A percentile compares a stretch with the other conserved stretches of the same genome.
Conservation (phyloP, 2,329 filamentous ascomycete species). For the Fusarium albosuccineum region DNA sequence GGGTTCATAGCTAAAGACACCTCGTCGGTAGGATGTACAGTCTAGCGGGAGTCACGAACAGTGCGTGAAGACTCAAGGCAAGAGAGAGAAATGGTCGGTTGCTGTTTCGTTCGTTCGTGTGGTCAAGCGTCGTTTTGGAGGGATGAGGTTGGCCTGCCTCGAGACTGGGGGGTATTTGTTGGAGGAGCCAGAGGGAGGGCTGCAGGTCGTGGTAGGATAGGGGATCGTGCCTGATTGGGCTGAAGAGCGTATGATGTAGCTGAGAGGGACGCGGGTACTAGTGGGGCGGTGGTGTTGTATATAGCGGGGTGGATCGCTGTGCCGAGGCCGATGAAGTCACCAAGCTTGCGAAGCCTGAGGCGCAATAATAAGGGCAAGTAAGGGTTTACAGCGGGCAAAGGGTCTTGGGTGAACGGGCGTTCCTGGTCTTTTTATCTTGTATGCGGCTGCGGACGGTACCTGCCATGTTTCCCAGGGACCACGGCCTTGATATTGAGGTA, state of each 20-base stretch:
- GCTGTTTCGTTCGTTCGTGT: constrained; percentile 12
- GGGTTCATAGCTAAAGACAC: constrained; percentile 79
- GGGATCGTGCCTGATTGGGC: constrained; percentile 46
- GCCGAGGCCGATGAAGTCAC: constrained; percentile 31
- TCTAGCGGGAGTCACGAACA: constrained; percentile 7
- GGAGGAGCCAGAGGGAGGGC: constrained; percentile 37
- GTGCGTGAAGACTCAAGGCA: constrained; percentile 5
- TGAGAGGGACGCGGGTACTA: constrained; percentile 31
- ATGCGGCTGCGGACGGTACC: background rate
- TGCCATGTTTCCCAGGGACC: background rate
- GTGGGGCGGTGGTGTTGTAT: constrained; percentile 11
- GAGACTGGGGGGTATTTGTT: constrained; percentile 41
- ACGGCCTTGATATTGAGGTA: background rate
- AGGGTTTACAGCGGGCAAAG: background rate
- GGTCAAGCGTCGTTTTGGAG: constrained; percentile 35
- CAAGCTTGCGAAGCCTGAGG: constrained; percentile 1
- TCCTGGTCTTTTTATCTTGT: constrained; percentile 8
- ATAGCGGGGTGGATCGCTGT: constrained; percentile 27
- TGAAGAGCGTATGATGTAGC: constrained; percentile 43
- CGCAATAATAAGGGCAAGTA: too few relatives aligned
- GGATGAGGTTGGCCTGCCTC: constrained; percentile 36
- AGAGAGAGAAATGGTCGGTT: constrained; percentile 9
- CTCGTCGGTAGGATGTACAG: constrained; percentile 8
- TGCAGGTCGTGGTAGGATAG: constrained; percentile 37
- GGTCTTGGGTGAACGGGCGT: constrained; percentile 1